Conservation (phyloP, 2,329 filamentous ascomycete species). For the Fusarium duplospermum region DNA sequence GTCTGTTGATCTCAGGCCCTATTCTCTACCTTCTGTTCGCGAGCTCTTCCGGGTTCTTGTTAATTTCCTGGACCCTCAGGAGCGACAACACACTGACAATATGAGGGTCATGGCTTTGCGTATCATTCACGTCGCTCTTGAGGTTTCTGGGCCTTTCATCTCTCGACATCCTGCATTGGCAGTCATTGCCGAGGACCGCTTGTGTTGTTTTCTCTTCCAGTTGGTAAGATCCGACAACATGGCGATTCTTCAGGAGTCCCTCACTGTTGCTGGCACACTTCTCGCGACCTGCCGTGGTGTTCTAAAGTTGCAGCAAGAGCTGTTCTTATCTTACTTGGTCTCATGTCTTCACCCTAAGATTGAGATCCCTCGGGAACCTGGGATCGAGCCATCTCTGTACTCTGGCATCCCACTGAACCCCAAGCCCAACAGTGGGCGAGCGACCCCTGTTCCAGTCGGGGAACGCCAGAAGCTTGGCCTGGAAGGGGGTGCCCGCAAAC, state of each 20-base stretch:
- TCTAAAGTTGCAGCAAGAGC: constrained; percentile 94
- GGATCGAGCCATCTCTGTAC: constrained; percentile 92
- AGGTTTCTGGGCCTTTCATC: constrained; percentile 95
- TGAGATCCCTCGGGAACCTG: constrained; percentile 89
- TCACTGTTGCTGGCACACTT: constrained; percentile 91
- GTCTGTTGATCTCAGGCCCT: constrained; percentile 78
- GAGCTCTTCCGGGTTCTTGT: constrained; percentile 95
- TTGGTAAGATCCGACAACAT: constrained; percentile 96
- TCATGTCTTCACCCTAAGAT: constrained; percentile 94
- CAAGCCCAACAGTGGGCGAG: constrained; percentile 81
- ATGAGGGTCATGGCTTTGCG: constrained; percentile 98
- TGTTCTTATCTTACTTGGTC: constrained; percentile 94
- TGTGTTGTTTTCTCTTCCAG: constrained; percentile 96
- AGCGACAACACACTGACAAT: constrained; percentile 90
- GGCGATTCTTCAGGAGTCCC: constrained; percentile 90
- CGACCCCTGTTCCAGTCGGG: constrained; percentile 90
- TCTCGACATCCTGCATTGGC: constrained; percentile 91
- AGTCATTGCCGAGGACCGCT: constrained; percentile 87
- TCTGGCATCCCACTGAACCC: constrained; percentile 92
- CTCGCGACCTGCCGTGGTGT: constrained; percentile 90
- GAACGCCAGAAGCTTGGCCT: constrained; percentile 93
- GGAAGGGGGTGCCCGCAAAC: constrained; percentile 90
- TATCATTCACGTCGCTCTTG: constrained; percentile 96
- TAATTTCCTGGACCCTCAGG: constrained; percentile 92
- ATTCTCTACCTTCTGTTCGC: constrained; percentile 92